Conservation (phyloP, 805 yeast species). For the Saccharomycopsis sp. region DNA sequence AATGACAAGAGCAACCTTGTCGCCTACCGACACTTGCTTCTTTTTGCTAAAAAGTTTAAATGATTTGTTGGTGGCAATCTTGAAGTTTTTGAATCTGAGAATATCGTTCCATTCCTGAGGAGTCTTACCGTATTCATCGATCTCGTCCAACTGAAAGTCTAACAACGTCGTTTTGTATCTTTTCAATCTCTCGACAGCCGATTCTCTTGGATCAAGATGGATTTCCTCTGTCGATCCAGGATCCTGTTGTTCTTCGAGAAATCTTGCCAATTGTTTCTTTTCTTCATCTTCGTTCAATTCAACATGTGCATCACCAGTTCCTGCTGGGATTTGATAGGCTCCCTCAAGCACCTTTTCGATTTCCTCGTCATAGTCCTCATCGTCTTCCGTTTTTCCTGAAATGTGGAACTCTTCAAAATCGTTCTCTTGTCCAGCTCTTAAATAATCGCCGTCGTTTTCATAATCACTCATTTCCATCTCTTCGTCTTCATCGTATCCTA, state of each 20-base stretch:
- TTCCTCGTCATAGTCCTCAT: slow-evolving; percentile 34
- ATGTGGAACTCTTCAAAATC: slow-evolving; percentile 29
- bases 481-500: slow-evolving; percentile 25
- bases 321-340: slow-evolving; percentile 33
- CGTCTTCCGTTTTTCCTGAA: slow-evolving; percentile 33
- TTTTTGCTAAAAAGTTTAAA: slow-evolving; percentile 34
- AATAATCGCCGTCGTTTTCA: slow-evolving; percentile 25
- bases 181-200: slow-evolving; percentile 66
- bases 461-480: slow-evolving; percentile 24
- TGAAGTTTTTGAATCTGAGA: slow-evolving; percentile 66
- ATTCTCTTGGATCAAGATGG: slow-evolving; percentile 69
- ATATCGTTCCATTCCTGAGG: slow-evolving; percentile 63
- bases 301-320: slow-evolving; percentile 40
- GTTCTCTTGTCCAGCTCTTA: slow-evolving; percentile 20
- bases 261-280: slow-evolving; percentile 63
- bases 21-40: slow-evolving; percentile 53
- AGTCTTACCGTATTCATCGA: slow-evolving; percentile 70
- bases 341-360: slow-evolving; percentile 40
- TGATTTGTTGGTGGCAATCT: slow-evolving; percentile 64
- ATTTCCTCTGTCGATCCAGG: slow-evolving; percentile 89
- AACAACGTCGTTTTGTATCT: slow-evolving; percentile 80
- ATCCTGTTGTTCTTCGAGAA: slow-evolving; percentile 52
- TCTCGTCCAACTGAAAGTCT: slow-evolving; percentile 72
- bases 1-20: slow-evolving; percentile 51
- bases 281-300: slow-evolving; percentile 80